These are phyloP conservation scores for Posidonia oceanica DNA, from an alignment of 116 monocot species.

Conservation along the genomic window DNA sequence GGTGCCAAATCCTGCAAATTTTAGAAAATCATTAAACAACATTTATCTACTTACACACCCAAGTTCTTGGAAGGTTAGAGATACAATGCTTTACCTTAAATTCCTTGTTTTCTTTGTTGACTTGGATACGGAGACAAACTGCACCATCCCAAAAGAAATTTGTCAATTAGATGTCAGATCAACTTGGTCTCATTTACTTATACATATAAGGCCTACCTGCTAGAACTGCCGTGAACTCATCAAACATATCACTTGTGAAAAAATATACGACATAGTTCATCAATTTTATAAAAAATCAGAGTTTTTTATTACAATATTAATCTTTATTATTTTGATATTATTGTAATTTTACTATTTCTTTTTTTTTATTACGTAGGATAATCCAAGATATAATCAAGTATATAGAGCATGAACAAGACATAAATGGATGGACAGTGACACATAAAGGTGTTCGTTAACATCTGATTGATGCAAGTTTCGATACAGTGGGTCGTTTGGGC, in stretches of 20 bases:
- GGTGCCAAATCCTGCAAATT: constrained; percentile 72
- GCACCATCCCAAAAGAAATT: constrained; percentile 11
- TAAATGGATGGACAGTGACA: no score
- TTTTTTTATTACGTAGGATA: no score
- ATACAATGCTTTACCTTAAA: constrained; percentile 58
- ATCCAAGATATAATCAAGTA: no score
- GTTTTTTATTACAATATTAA: no score
- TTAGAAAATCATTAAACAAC: neutral
- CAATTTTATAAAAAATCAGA: no score
- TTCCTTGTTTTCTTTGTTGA: constrained; percentile 99
- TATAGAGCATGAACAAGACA: no score
- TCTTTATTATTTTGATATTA: no score
- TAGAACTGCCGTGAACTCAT: constrained; percentile 55
- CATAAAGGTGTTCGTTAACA: no score
- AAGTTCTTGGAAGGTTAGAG: neutral
- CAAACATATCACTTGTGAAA: neutral
- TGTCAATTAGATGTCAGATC: neutral
- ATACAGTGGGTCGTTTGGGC: no score
- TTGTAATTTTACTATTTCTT: no score
- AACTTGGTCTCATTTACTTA: neutral
- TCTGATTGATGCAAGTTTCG: no score
- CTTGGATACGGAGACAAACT: constrained; percentile 99
- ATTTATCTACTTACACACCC: neutral
- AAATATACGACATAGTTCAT: neutral
- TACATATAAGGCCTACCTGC: constrained; percentile 35